Percentiles rank a stretch among this genome's conserved stretches.
Evolutionary conservation across 2,329 filamentous ascomycete genomes (phyloP).

Genomic region (Trichoderma lentiforme): DNA sequence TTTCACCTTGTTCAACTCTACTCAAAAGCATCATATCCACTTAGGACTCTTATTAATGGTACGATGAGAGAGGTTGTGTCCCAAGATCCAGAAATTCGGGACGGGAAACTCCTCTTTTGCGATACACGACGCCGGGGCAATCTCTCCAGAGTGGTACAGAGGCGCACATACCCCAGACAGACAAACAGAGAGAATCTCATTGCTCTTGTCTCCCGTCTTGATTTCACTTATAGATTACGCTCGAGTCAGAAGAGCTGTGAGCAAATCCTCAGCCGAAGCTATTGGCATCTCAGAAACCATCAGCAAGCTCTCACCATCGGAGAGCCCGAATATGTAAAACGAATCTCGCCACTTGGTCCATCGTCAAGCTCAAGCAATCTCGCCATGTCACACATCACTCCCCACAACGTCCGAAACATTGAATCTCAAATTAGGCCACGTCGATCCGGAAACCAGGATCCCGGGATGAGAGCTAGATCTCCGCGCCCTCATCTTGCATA

Average conservation of each 20-base stretch:
- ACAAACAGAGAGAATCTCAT: background rate
- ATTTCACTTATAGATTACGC: background rate
- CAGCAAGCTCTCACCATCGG: background rate
- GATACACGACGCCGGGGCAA: background rate
- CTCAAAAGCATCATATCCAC: background rate
- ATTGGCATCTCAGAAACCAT: background rate
- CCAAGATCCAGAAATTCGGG: conserved; percentile 3
- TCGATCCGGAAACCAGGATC: background rate
- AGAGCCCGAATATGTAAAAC: background rate
- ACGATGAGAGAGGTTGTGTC: background rate
- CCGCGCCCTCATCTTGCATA: conserved; percentile 15
- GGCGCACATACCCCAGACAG: background rate
- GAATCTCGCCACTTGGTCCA: background rate
- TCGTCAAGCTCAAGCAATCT: background rate
- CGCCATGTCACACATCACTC: background rate
- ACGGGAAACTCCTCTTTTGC: background rate
- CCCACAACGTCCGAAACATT: conserved; percentile 10
- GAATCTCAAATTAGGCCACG: background rate
- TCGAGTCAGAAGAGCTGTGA: no score
- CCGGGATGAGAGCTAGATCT: background rate
- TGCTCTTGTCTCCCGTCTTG: background rate
- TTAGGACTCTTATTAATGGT: background rate
- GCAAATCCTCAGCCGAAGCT: background rate
- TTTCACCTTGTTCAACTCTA: background rate
- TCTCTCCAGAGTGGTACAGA: background rate